Evolutionary conservation across 108 stramenopile genomes (phyloP).

Genomic region (Nitzschia palea): DNA sequence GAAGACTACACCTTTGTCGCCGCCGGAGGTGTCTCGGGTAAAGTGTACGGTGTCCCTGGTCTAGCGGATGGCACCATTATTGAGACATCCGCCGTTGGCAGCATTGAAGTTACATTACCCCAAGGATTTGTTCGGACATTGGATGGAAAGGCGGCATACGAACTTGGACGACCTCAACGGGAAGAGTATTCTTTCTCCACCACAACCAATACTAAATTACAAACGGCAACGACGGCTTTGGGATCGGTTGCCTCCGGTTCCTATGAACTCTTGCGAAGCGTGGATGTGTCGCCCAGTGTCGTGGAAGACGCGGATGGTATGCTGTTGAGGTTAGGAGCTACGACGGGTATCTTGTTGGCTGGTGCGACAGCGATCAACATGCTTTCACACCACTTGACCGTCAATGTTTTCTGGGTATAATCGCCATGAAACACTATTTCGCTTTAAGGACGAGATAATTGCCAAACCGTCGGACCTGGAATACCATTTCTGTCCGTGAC

Average conservation of each 20-base stretch:
- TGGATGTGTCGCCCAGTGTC: neutral
- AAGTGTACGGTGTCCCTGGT: constrained; percentile 67
- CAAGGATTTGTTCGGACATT: constrained; percentile 65
- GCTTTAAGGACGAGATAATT: no score
- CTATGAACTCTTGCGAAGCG: constrained; percentile 1
- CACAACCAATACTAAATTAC: neutral
- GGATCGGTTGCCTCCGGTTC: neutral
- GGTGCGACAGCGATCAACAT: constrained; percentile 71
- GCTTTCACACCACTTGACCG: constrained; percentile 86
- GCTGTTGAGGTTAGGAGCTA: constrained; percentile 51
- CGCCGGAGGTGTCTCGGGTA: constrained; percentile 63
- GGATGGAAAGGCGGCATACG: constrained; percentile 55
- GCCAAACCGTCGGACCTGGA: no score
- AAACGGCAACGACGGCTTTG: neutral
- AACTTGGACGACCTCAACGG: constrained; percentile 51
- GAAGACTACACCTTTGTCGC: constrained; percentile 72
- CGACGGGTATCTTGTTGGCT: constrained; percentile 61
- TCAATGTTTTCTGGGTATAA: constrained; percentile 91
- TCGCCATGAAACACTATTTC: no score
- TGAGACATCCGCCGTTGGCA: constrained; percentile 48
- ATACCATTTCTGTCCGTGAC: no score
- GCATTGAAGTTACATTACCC: constrained; percentile 62
- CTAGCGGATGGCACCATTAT: constrained; percentile 74
- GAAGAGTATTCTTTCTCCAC: constrained; percentile 33
- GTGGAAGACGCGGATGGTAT: constrained; percentile 24